Evolutionary conservation across 345 rosid genomes (phyloP), one percentile per base, ranked within the genome.

Genomic region (Anastatica hierochuntica): DNA sequence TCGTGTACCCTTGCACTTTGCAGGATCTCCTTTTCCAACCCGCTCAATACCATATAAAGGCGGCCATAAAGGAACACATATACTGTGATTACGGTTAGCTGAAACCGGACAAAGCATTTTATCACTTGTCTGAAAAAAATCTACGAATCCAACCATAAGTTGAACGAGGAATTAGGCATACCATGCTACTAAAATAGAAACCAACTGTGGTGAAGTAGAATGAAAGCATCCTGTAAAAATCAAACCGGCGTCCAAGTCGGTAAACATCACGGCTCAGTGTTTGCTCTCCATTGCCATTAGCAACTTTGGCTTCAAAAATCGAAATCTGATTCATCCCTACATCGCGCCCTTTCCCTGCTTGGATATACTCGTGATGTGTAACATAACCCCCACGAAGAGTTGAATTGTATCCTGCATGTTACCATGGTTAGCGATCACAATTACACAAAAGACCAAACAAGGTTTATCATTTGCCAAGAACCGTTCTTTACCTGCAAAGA

Each of bases 171-270:
- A 12, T 29, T 43, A 36, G 43, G 42, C 77, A 41, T 81, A 94
- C 97, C 99, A 85, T 83, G 81, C 95, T 85, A 47, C 81, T 88
- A 61, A 94, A 83, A 66, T 88, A 94, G 81, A 85, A 94, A 63
- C 97, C 94, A 37, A 88, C 99, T 1, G 99, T 88, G 35, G 99
- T 88, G 49, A 81, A 94, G 67, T 85, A 94, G 76, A 94, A 85
- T n/a, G 99, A 94, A 33, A 94, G 77, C 99, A 94, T 94, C 74
- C 97, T 78, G 53, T 74, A 94, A 80, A 94, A 94, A 74, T 94
- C 97, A 66, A 85, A 83, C 14, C 72, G 90, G 31, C 74, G 88
- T 2, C 97, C 97, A 47, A 94, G 90, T 43, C 97, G 81, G 67
- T 94, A 88, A 58, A 94, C 85, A 30, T 94, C 99, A 36, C 97